phyloP scores from a whole-genome alignment of 768 basidiomycete genomes.

The Tulasnella sp. region DNA sequence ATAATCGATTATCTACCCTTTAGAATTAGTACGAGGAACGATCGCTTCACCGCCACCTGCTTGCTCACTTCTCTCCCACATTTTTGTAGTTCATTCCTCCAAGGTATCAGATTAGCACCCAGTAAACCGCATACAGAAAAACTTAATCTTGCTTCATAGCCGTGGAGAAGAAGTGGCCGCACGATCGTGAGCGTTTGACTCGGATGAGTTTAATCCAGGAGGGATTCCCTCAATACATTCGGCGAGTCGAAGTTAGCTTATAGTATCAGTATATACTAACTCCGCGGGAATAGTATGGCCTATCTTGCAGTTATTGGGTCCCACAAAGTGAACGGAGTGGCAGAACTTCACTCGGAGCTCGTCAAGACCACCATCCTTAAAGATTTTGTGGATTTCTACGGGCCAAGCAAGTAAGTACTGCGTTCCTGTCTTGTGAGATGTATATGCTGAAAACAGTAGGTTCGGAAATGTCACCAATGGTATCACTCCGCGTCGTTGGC shows the following conservation, averaged over 20 bases:
- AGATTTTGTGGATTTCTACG: conserved; percentile 92
- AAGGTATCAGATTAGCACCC: too few relatives aligned
- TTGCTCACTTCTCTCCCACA: too few relatives aligned
- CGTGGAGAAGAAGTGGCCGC: conserved; percentile 87
- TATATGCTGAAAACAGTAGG: conserved; percentile 36
- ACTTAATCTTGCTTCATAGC: conserved; percentile 51
- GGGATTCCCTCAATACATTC: conserved; percentile 19
- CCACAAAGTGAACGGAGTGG: conserved; percentile 91
- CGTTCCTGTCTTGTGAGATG: neutral
- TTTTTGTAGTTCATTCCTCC: conserved; percentile 51
- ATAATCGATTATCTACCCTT: neutral
- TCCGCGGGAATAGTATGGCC: conserved; percentile 81
- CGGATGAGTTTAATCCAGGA: conserved; percentile 88
- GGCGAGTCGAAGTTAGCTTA: conserved; percentile 42
- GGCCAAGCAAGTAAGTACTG: conserved; percentile 71
- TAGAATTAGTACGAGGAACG: conserved; percentile 43
- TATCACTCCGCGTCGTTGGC: conserved; percentile 90
- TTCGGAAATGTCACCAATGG: conserved; percentile 94
- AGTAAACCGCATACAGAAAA: too few relatives aligned
- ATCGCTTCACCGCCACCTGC: too few relatives aligned
- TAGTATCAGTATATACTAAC: conserved; percentile 32
- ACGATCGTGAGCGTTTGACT: conserved; percentile 69
- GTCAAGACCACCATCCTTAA: conserved; percentile 46
- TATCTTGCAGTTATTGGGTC: conserved; percentile 63
- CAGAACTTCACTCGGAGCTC: conserved; percentile 90